phyloP scores from a whole-genome alignment of 2,329 filamentous ascomycete species.

The Emergomyces orientalis region DNA sequence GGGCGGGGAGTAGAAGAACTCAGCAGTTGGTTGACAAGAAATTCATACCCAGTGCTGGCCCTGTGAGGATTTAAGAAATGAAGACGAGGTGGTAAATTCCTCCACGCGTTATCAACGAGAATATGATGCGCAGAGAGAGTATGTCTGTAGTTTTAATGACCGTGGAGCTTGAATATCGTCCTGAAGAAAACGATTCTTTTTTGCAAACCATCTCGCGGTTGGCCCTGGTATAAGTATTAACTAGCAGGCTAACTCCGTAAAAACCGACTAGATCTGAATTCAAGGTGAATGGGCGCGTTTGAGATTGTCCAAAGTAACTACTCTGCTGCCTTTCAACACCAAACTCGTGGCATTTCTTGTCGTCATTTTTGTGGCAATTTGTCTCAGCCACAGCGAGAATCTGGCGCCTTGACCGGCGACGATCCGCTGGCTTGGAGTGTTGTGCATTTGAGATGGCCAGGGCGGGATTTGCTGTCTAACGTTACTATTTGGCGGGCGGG shows the following conservation, averaged over 20 bases:
- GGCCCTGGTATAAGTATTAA: neutral
- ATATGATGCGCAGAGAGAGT: neutral
- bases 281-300: too few relatives aligned
- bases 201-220: neutral
- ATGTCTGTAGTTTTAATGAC: neutral
- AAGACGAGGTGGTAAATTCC: neutral
- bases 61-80: too few relatives aligned
- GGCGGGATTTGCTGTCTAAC: too few relatives aligned
- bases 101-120: neutral
- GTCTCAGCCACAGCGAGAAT: neutral
- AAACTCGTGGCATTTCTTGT: neutral
- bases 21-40: too few relatives aligned
- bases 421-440: too few relatives aligned
- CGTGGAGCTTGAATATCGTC: neutral
- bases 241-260: too few relatives aligned
- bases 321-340: neutral
- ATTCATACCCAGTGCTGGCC: too few relatives aligned
- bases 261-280: neutral
- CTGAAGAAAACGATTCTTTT: neutral
- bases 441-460: too few relatives aligned
- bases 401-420: neutral
- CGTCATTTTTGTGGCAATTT: neutral
- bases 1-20: too few relatives aligned
- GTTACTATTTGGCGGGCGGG: neutral
- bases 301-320: neutral